phyloP scores from a whole-genome alignment of 345 rosid genomes.

The Citrus cavaleriei region DNA sequence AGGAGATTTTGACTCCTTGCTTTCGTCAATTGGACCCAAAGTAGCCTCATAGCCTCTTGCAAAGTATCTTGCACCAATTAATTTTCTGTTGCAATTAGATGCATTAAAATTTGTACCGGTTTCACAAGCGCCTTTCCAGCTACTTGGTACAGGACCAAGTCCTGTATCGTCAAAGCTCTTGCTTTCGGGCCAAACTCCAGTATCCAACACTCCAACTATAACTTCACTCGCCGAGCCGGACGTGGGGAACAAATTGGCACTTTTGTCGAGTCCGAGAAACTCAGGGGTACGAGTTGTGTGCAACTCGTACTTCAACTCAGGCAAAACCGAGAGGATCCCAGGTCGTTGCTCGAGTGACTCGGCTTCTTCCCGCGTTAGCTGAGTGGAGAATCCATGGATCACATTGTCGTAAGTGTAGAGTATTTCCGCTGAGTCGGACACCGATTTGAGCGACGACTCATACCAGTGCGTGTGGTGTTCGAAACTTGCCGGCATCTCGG shows the following conservation, averaged over 20 bases:
- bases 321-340: conserved; percentile 44
- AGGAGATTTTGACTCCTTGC: conserved; percentile 56
- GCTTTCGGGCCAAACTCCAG: conserved; percentile 64
- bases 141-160: conserved; percentile 39
- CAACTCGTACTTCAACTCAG: conserved; percentile 47
- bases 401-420: conserved; percentile 56
- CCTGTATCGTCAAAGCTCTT: conserved; percentile 49
- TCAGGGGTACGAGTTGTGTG: conserved; percentile 63
- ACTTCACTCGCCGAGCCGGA: conserved; percentile 31
- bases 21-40: conserved; percentile 40
- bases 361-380: conserved; percentile 42
- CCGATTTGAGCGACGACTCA: conserved; percentile 62
- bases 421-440: conserved; percentile 47
- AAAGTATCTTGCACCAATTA: conserved; percentile 63
- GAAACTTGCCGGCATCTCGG: conserved; percentile 63
- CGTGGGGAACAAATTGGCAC: conserved; percentile 30
- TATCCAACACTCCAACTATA: conserved; percentile 52
- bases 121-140: conserved; percentile 66
- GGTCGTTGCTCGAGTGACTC: conserved; percentile 36
- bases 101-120: conserved; percentile 48
- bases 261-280: conserved; percentile 50
- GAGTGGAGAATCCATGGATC: conserved; percentile 57
- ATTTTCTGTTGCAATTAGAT: conserved; percentile 46
- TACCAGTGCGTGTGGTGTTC: conserved; percentile 78
- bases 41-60: conserved; percentile 50